Evolutionary conservation across 1,139 yeast species (phyloP).

Genomic region (Pichia sp.): DNA sequence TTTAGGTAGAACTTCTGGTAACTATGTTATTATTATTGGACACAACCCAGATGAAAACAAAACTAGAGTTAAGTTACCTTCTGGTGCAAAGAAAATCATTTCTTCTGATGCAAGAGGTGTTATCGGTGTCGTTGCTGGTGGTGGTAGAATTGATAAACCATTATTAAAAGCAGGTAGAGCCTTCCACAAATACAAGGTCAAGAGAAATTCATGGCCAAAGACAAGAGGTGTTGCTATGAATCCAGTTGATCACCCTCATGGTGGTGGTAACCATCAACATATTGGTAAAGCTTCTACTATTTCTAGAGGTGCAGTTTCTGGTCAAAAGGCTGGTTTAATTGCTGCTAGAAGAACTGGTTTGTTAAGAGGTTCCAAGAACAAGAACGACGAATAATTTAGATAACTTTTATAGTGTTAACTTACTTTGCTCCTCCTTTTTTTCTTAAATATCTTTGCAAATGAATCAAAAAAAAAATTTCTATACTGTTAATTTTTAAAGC

Average conservation of each 20-base stretch:
- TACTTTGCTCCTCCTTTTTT: slow-evolving; percentile 14
- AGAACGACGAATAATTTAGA: slow-evolving; percentile 31
- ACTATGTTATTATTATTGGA: slow-evolving; percentile 97
- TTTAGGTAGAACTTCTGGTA: slow-evolving; percentile 98
- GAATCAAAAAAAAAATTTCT: background rate
- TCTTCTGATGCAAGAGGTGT: slow-evolving; percentile 98
- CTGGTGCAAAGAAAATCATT: slow-evolving; percentile 96
- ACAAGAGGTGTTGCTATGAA: slow-evolving; percentile 99
- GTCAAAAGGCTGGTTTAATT: slow-evolving; percentile 99
- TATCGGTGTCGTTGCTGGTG: slow-evolving; percentile 99
- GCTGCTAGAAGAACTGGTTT: slow-evolving; percentile 99
- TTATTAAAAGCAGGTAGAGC: slow-evolving; percentile 99
- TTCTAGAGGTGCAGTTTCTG: slow-evolving; percentile 99
- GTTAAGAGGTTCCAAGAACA: slow-evolving; percentile 98
- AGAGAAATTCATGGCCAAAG: slow-evolving; percentile 99
- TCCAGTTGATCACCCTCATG: slow-evolving; percentile 99
- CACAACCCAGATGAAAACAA: slow-evolving; percentile 99
- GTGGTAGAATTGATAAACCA: slow-evolving; percentile 99
- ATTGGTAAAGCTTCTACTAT: slow-evolving; percentile 99
- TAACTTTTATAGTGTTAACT: slow-evolving; percentile 11
- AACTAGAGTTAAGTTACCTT: slow-evolving; percentile 98
- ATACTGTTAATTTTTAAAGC: too few relatives aligned
- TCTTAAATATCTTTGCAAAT: slow-evolving; percentile 23
- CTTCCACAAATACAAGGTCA: slow-evolving; percentile 97
- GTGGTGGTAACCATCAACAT: slow-evolving; percentile 99